Base-by-base conservation (phyloP, 202 grass and related monocot genomes). In the Setaria viridis region DNA sequence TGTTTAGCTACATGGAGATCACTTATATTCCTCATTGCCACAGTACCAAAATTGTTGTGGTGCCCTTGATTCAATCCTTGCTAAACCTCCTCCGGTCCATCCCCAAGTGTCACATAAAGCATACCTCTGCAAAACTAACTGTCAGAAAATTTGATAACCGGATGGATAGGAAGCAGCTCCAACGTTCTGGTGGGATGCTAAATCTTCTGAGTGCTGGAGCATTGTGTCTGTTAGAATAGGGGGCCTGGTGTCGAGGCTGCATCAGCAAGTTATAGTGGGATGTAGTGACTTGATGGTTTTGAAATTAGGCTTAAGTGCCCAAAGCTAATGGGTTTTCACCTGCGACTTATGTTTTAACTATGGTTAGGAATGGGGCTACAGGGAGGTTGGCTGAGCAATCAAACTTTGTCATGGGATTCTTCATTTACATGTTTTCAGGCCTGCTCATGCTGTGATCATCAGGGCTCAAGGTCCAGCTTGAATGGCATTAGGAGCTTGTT, bases 401-500 rank as follows among this genome's bases (percentile, higher is more conserved):
- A 75, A n/a, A 14, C 34, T 54, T 19, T 20, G 9, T 75, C 17
- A 34, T 37, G 32, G 39, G 30, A 9, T 75, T 75, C 50, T 37
- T 37, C 72, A n/a, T 19, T 75, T 75, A 12, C 72, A 55, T 74
- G 51, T 54, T 16, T 74, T 9, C 51, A 37, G 17, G 55, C 15
- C 8, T 74, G 25, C 17, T 74, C 32, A 20, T 34, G 32, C 16
- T 35, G 29, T 37, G 72, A 49, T 37, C 32, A 19, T 74, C 32
- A 55, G 30, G 49, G 17, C 15, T 37, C 32, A 74, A 55, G 50
- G 9, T 75, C 65, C 17, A 75, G 32, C 33, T 39, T 56, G 50
- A 56, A 75, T 75, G 72, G 16, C 33, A 11, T 54, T 75, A 55
- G 39, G 49, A 56, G 17, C 50, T 39, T 9, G 72, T 41, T 76